Evolutionary conservation across 2,329 filamentous ascomycete genomes (phyloP), one percentile per base, ranked within the genome.

Genomic region (Hymenoscyphus fructigenus): DNA sequence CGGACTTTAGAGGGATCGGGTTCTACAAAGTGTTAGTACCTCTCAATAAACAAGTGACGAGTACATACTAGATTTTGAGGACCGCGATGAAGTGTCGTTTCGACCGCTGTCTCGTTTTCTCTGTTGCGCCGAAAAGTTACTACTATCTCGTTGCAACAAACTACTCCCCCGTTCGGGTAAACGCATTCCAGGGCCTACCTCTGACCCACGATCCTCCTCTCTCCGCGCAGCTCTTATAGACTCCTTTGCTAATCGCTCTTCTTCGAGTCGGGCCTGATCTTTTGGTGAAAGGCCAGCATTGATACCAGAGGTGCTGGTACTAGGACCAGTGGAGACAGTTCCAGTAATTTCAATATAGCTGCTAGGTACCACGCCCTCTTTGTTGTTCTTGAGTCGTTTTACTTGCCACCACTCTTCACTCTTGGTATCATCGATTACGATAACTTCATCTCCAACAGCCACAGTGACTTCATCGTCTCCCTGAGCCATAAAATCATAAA

Each of bases 371-470:
- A 99, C 95, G 47, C 95, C 95, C 79, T 97, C 92, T 75, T 93
- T 95, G 71, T 92, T 92, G 75, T 93, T 98, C 80, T 93, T 96
- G 68, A 97, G 75, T 41, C 93, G 87, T 66, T 91, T 87, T 41
- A 99, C 92, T 82, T 95, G 93, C 94, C 95, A 98, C 95, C 95
- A 99, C 76, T 99, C 95, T 65, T 97, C 93, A 68, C 93, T 97
- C 79, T 93, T 95, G 38, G 83, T 87, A 74, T 97, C 93, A 75
- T 99, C 94, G 63, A 98, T 77, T 62, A 99, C 82, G 55, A 96
- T 81, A 50, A 99, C 94, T 74, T 99, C 94, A 75, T 99, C 95
- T 50, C 91, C 95, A 26, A 90, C 85, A 29, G 86, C 88, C 57
- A 99, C 95, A 0, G 92, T 97, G 58, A 99, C 94, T 78, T 99